Evolutionary conservation across 176 grass and related monocot genomes (phyloP).

Genomic region (Carex kokanica): DNA sequence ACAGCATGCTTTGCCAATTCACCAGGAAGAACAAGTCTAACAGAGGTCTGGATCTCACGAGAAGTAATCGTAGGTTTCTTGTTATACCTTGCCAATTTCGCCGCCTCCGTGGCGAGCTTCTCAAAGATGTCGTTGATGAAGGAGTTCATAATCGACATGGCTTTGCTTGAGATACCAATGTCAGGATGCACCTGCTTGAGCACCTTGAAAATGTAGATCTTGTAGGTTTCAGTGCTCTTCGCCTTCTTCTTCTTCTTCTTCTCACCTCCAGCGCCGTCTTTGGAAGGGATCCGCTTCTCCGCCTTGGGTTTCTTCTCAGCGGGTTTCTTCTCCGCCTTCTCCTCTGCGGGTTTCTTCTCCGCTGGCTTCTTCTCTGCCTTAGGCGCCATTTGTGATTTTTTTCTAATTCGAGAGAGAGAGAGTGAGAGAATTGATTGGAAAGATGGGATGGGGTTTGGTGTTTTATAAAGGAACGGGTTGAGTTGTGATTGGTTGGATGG

Average conservation of each 20-base stretch:
- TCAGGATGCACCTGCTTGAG: slow-evolving; percentile 76
- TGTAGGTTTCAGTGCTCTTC: slow-evolving; percentile 56
- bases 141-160: slow-evolving; percentile 82
- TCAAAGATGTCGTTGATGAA: slow-evolving; percentile 81
- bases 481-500: background rate
- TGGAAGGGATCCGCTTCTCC: slow-evolving; percentile 6
- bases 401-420: background rate
- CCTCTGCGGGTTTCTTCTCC: slow-evolving; percentile 17
- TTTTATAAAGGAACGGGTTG: background rate
- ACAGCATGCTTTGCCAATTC: slow-evolving; percentile 25
- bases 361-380: slow-evolving; percentile 31
- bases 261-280: background rate
- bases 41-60: slow-evolving; percentile 17
- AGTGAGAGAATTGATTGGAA: background rate
- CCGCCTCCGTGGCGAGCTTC: slow-evolving; percentile 46
- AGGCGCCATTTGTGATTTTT: background rate
- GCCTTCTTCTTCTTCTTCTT: slow-evolving; percentile 31
- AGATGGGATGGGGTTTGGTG: background rate
- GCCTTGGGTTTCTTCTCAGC: slow-evolving; percentile 9
- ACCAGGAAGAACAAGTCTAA: slow-evolving; percentile 11
- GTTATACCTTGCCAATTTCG: background rate
- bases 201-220: slow-evolving; percentile 95
- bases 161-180: slow-evolving; percentile 65
- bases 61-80: slow-evolving; percentile 19
- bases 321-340: slow-evolving; percentile 21